Evolutionary conservation across 2,329 filamentous ascomycete genomes (phyloP), one percentile per base, ranked within the genome.

Genomic region (Sclerotinia sclerotiorum): DNA sequence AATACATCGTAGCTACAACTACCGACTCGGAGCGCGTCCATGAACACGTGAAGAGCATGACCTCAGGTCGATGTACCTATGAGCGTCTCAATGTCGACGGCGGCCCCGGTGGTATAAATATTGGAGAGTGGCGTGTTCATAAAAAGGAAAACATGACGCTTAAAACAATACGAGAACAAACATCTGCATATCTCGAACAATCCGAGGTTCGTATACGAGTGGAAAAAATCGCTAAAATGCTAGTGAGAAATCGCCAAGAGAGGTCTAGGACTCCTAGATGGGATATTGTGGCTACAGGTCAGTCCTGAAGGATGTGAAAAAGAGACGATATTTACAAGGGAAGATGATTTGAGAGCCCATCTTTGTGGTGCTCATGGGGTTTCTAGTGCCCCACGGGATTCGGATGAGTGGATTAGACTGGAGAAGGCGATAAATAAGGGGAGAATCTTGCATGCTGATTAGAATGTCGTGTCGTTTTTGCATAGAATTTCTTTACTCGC

Each of bases 171-270:
- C 29, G 13, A 24, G 15, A 62, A 0, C 58, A 51, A 17, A 62
- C 58, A 4, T 3, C 1, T 19, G 15, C 13, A 21, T 62, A 62
- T 19, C 58, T 62, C 8, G 6, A 39, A 1, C 58, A 39, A 51
- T 4, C 46, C 6, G 21, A 51, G 15, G 60, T 62, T 21, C 29
- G 15, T 39, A 21, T 5, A 39, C 7, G 13, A 19, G 39, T 62
- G 46, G 13, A 62, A n/a, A 11, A 21, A 19, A 13, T 51, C 11
- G 60, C 60, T 15, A 27, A 2, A 21, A 39, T 51, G 4, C 29
- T 62, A n/a, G 60, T 62, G 29, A 51, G 11, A 7, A 62, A 51
- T 62, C 60, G 60, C 39, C 46, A 51, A 27, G 29, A 51, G 46
- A 62, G 60, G 29, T 39, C 60, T 10, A 51, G 32, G 32, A 62